These are phyloP conservation scores for Solanum sparsipilum DNA, from an alignment of 257 asterid species.

Conservation along the genomic window DNA sequence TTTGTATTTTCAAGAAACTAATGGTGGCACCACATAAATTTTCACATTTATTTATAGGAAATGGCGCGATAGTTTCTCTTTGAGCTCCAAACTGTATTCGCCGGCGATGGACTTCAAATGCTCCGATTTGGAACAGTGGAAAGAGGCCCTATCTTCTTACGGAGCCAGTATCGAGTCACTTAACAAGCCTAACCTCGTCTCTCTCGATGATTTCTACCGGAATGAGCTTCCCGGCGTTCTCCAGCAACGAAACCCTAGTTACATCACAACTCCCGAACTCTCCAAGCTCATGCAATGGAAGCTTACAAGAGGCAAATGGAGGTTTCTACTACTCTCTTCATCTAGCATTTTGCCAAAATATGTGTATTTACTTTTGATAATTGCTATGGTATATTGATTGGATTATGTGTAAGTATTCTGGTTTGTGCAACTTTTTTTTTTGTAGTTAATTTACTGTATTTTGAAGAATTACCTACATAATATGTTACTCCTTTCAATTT, in stretches of 20 bases:
- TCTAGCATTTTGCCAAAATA: neutral
- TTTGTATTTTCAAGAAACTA: neutral
- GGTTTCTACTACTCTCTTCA: neutral
- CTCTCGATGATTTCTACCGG: constrained; percentile 75
- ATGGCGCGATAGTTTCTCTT: neutral
- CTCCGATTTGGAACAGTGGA: constrained; percentile 38
- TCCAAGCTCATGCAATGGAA: constrained; percentile 81
- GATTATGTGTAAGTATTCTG: neutral
- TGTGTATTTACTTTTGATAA: neutral
- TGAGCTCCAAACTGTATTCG: neutral
- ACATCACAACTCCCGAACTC: constrained; percentile 57
- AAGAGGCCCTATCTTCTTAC: constrained; percentile 51
- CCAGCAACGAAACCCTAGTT: constrained; percentile 49
- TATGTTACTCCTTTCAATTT: neutral
- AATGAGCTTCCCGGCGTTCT: constrained; percentile 55
- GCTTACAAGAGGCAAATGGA: constrained; percentile 80
- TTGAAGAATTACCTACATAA: neutral
- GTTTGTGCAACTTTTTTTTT: neutral
- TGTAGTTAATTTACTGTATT: neutral
- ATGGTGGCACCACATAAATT: neutral
- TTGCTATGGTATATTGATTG: neutral
- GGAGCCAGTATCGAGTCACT: constrained; percentile 23
- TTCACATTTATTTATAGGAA: neutral
- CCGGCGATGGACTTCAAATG: constrained; percentile 39
- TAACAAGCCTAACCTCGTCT: constrained; percentile 45